Evolutionary conservation across 2,329 filamentous ascomycete species (phyloP).

Genomic region (Aureobasidium vineae): DNA sequence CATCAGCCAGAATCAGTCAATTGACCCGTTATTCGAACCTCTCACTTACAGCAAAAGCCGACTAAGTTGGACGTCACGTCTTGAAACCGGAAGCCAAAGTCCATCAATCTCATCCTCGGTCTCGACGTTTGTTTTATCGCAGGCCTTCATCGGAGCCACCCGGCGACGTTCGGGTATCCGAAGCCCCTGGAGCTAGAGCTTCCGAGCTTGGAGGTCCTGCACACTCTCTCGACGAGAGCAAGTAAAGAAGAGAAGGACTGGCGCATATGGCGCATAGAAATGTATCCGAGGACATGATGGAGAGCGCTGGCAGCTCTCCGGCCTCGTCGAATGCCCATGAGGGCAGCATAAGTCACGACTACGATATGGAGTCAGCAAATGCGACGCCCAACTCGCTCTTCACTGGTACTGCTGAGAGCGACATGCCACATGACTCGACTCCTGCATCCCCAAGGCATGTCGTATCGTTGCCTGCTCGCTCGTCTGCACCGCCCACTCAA

Average conservation of each 20-base stretch:
- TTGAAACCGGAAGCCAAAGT: constrained; percentile 14
- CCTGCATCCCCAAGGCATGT: constrained; percentile 16
- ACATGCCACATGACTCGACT: neutral
- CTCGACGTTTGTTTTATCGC: constrained; percentile 4
- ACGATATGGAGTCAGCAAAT: constrained; percentile 9
- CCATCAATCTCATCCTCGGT: constrained; percentile 15
- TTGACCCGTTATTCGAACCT: constrained; percentile 26
- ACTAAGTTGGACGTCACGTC: constrained; percentile 26
- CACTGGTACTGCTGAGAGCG: constrained; percentile 1
- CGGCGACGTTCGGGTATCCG: constrained; percentile 4
- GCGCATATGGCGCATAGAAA: constrained; percentile 9
- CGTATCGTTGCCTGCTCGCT: neutral
- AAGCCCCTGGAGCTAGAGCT: neutral
- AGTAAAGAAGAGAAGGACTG: neutral
- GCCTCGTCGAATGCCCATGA: neutral
- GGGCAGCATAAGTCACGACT: constrained; percentile 3
- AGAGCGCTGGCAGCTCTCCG: constrained; percentile 23
- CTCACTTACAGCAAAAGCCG: constrained; percentile 19
- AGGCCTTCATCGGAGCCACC: constrained; percentile 10
- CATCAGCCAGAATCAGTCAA: constrained; percentile 6
- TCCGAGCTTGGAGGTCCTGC: constrained; percentile 10
- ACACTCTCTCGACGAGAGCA: neutral
- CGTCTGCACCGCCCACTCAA: neutral
- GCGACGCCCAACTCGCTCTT: constrained; percentile 22
- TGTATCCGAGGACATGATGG: constrained; percentile 9